These are phyloP conservation scores for Clarkia xantiana DNA, from an alignment of 345 rosid genomes.

Conservation along the genomic window DNA sequence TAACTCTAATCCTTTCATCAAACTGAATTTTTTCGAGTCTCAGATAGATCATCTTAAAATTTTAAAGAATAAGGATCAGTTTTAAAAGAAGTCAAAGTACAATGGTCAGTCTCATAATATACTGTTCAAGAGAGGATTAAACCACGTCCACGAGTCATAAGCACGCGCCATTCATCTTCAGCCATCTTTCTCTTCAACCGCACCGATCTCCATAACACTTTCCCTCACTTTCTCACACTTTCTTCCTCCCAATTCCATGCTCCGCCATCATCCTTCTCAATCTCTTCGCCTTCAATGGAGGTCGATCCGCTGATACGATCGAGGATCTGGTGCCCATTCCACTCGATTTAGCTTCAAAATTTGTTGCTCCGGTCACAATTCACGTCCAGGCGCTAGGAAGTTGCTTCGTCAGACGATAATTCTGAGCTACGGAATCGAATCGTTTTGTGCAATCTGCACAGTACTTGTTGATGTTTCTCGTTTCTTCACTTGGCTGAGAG, in stretches of 20 bases:
- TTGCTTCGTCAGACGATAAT: not conserved
- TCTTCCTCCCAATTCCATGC: constrained; percentile 10
- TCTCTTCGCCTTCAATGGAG: not conserved
- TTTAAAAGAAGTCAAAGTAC: not conserved
- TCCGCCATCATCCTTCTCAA: constrained; percentile 6
- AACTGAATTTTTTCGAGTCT: no score
- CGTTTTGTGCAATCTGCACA: constrained; percentile 1
- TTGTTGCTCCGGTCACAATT: no score
- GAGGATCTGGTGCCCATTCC: not conserved
- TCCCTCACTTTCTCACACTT: constrained; percentile 6
- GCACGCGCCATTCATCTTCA: constrained; percentile 5
- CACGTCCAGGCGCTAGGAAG: not conserved
- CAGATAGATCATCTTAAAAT: no score
- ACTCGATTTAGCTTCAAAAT: not conserved
- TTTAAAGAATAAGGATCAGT: no score
- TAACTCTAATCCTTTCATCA: no score
- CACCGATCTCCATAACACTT: constrained; percentile 13
- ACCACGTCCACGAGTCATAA: not conserved
- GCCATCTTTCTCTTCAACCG: constrained; percentile 9
- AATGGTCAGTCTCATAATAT: not conserved
- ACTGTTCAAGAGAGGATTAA: not conserved
- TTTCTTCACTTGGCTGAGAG: constrained; percentile 4
- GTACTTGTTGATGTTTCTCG: not conserved
- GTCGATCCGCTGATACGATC: not conserved
- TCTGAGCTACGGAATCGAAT: not conserved